Percentiles rank a stretch among this genome's conserved stretches.
Conservation (phyloP, 306 rosid genomes). For the Vicia villosa region DNA sequence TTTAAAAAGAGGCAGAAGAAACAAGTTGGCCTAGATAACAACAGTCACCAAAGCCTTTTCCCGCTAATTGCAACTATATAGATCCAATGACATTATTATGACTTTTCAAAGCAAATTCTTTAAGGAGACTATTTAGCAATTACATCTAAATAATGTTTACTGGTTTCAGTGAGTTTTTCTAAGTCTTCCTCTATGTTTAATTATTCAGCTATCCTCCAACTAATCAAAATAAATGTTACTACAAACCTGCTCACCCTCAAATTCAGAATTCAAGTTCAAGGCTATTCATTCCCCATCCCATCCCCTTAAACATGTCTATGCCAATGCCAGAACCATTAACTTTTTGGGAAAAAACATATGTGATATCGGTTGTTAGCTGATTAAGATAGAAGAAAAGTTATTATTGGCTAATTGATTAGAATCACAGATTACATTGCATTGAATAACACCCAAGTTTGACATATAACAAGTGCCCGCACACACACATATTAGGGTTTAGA, state of each 20-base stretch:
- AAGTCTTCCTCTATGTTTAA: not conserved
- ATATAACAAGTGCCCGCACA: not conserved
- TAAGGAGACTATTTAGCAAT: not conserved
- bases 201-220: not conserved
- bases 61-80: not conserved
- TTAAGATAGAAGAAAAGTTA: slow-evolving; percentile 2
- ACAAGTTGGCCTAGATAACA: not conserved
- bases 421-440: not conserved
- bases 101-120: not conserved
- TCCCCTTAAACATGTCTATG: not conserved
- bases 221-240: not conserved
- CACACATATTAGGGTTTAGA: not conserved
- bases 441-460: slow-evolving; percentile 2
- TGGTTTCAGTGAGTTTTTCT: not conserved
- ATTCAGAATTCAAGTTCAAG: not conserved
- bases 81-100: not conserved
- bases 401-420: slow-evolving; percentile 7
- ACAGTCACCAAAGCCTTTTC: not conserved
- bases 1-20: not conserved
- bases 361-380: too few relatives aligned
- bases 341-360: slow-evolving; percentile 1
- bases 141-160: not conserved
- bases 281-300: slow-evolving; percentile 14
- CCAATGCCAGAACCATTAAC: slow-evolving; percentile 10
- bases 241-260: not conserved